Evolutionary conservation across 1,284 basidiomycete species (phyloP).

Genomic region (Xerocomus minutiporus): DNA sequence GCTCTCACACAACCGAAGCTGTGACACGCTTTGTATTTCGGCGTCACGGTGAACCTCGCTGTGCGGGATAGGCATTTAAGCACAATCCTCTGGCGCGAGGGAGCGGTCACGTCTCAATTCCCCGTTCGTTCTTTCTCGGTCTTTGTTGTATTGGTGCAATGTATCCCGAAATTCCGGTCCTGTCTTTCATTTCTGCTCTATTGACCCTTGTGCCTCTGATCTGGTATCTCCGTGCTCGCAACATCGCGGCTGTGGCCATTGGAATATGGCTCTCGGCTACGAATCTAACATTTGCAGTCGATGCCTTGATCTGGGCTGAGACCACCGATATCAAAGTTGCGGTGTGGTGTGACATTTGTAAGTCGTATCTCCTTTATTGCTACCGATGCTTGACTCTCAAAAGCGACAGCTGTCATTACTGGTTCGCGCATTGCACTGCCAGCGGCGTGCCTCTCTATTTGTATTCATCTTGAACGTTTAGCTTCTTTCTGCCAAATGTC

Average conservation of each 20-base stretch:
- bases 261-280: slow-evolving; percentile 31
- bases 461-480: slow-evolving; percentile 30
- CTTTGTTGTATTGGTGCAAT: slow-evolving; percentile 31
- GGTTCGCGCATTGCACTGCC: slow-evolving; percentile 45
- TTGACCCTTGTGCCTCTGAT: slow-evolving; percentile 39
- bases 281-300: slow-evolving; percentile 30
- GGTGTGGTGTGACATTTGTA: slow-evolving; percentile 37
- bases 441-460: slow-evolving; percentile 48
- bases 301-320: slow-evolving; percentile 31
- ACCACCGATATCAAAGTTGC: slow-evolving; percentile 18
- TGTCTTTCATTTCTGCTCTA: slow-evolving; percentile 47
- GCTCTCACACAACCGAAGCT: neutral
- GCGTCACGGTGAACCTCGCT: neutral
- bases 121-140: slow-evolving; percentile 9
- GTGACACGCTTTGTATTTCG: slow-evolving; percentile 20
- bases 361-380: slow-evolving; percentile 8
- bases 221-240: slow-evolving; percentile 41
- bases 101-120: slow-evolving; percentile 6
- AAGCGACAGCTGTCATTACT: slow-evolving; percentile 47
- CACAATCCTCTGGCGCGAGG: neutral
- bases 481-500: slow-evolving; percentile 23
- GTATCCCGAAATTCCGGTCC: slow-evolving; percentile 42
- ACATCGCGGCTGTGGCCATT: slow-evolving; percentile 44
- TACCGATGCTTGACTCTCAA: neutral
- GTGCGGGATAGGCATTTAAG: slow-evolving; percentile 17